These are phyloP conservation scores for Aspergillus baeticus DNA, from an alignment of 495 filamentous ascomycete species.

Conservation along the genomic window DNA sequence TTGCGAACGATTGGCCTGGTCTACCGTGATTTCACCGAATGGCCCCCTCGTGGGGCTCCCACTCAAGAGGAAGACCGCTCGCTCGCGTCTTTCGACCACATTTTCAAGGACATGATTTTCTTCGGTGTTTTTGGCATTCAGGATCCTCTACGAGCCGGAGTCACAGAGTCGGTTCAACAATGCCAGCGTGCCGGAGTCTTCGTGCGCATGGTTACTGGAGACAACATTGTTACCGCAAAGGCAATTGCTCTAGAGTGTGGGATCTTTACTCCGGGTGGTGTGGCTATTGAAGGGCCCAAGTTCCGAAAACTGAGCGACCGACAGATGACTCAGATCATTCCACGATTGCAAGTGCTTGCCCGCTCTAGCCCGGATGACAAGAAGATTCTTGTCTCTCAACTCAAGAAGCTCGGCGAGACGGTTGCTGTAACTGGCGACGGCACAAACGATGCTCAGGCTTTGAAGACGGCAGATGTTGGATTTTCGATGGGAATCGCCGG, in stretches of 20 bases:
- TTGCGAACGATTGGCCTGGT: conserved; percentile 83
- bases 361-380: conserved; percentile 86
- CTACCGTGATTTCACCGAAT: conserved; percentile 85
- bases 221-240: conserved; percentile 81
- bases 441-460: conserved; percentile 85
- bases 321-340: conserved; percentile 70
- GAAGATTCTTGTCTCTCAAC: conserved; percentile 69
- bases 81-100: conserved; percentile 73
- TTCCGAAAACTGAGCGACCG: conserved; percentile 68
- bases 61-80: conserved; percentile 66
- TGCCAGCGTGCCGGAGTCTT: conserved; percentile 78
- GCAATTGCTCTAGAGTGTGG: conserved; percentile 84
- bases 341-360: conserved; percentile 78
- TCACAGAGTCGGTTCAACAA: conserved; percentile 70
- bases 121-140: conserved; percentile 83
- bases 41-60: conserved; percentile 73
- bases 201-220: conserved; percentile 90
- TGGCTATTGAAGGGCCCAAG: conserved; percentile 79
- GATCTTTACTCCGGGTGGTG: conserved; percentile 70
- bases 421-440: conserved; percentile 94
- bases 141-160: conserved; percentile 78
- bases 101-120: conserved; percentile 77
- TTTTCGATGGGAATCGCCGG: conserved; percentile 92
- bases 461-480: conserved; percentile 85
- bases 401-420: conserved; percentile 84